Conservation (phyloP, 2,329 filamentous ascomycete species). For the Sarocladium brachiariae region DNA sequence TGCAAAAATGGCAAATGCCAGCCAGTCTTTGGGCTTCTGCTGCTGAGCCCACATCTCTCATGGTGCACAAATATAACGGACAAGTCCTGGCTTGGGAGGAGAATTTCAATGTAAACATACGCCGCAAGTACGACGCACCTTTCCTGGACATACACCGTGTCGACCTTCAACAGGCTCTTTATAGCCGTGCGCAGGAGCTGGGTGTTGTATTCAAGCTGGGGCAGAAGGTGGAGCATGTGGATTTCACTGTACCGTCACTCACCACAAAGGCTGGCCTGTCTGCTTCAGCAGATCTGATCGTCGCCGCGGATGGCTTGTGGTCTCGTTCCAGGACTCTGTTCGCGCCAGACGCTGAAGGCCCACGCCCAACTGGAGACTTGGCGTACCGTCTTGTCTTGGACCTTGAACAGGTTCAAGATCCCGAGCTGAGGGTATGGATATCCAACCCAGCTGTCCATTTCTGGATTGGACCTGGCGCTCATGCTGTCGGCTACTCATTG, state of each 20-base stretch:
- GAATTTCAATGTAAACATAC: constrained; percentile 46
- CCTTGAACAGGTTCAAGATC: neutral
- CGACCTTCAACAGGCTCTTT: constrained; percentile 50
- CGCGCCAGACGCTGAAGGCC: neutral
- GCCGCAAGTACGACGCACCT: constrained; percentile 46
- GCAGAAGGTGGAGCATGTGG: neutral
- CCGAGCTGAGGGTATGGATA: neutral
- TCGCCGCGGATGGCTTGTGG: constrained; percentile 9
- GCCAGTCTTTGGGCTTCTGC: constrained; percentile 31
- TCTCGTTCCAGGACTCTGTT: neutral
- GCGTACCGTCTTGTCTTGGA: constrained; percentile 7
- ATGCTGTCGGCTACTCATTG: constrained; percentile 8
- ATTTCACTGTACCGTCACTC: constrained; percentile 22
- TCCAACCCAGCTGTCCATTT: neutral
- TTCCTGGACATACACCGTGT: constrained; percentile 56
- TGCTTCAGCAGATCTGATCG: constrained; percentile 12
- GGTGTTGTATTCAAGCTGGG: constrained; percentile 23
- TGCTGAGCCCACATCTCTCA: constrained; percentile 38
- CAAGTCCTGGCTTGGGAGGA: constrained; percentile 41
- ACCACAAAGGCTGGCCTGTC: constrained; percentile 12
- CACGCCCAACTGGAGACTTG: constrained; percentile 4
- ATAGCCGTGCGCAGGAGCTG: constrained; percentile 41
- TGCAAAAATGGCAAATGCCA: constrained; percentile 44
- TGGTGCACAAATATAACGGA: constrained; percentile 47
- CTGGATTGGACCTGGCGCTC: constrained; percentile 7